A percentile compares a stretch with the other conserved stretches of the same genome.
These are phyloP conservation scores for Nigrospora oryzae DNA, from an alignment of 2,329 filamentous ascomycete genomes.

Conservation along the genomic window DNA sequence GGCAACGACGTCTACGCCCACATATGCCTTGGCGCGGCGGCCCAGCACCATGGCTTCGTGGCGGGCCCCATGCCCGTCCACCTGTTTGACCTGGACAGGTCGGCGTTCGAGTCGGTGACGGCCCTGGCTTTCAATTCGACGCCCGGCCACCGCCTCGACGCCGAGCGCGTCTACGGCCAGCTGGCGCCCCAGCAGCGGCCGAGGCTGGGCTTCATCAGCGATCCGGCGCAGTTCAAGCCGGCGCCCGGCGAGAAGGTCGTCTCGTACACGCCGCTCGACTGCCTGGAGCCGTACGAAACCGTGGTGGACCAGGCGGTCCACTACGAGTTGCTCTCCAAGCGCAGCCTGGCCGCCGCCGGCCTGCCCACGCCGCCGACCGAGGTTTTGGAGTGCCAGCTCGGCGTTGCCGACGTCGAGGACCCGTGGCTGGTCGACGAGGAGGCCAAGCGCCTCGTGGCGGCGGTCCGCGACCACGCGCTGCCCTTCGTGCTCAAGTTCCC, in stretches of 20 bases:
- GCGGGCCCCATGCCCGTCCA: background rate
- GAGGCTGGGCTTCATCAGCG: background rate
- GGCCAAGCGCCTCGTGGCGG: background rate
- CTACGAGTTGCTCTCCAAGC: background rate
- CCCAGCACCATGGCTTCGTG: background rate
- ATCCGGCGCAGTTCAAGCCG: background rate
- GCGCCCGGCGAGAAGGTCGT: background rate
- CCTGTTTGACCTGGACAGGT: background rate
- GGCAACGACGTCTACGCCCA: background rate
- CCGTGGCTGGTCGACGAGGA: background rate
- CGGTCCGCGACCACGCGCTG: background rate
- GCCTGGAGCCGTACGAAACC: background rate
- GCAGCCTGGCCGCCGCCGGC: background rate
- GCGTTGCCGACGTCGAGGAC: background rate
- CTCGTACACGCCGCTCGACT: background rate
- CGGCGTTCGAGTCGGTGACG: background rate
- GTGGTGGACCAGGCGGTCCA: background rate
- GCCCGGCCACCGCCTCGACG: background rate
- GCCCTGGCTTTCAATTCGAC: background rate
- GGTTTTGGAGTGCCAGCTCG: background rate
- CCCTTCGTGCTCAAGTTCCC: conserved; percentile 1
- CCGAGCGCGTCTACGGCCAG: background rate
- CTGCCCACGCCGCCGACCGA: background rate
- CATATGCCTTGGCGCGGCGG: background rate
- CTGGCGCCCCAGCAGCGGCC: background rate